phyloP scores from a whole-genome alignment of 2,329 filamentous ascomycete genomes.

The Fonsecaea monophora region DNA sequence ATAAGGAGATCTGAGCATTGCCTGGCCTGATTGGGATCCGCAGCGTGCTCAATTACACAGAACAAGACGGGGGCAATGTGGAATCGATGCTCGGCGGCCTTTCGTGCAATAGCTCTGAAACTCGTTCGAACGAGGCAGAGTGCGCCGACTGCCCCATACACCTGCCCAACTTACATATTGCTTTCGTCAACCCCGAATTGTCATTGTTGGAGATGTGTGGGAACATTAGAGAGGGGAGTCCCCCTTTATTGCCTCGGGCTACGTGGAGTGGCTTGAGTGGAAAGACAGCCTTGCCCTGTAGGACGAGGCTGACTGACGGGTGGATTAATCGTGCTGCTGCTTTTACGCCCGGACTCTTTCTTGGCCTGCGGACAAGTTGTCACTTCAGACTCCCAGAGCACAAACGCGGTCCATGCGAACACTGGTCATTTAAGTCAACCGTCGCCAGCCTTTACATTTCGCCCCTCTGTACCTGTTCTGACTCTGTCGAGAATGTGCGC shows the following conservation, averaged over 20 bases:
- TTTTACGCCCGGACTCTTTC: neutral
- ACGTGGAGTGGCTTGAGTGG: neutral
- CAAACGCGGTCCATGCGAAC: neutral
- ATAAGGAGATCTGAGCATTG: slow-evolving; percentile 13
- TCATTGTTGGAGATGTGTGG: neutral
- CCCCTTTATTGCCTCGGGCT: neutral
- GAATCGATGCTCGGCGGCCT: neutral
- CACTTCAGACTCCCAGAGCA: neutral
- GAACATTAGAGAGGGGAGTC: neutral
- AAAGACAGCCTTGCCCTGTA: neutral
- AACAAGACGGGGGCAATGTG: neutral
- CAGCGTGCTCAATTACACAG: neutral
- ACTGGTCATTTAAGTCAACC: neutral
- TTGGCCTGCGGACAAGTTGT: slow-evolving; percentile 9
- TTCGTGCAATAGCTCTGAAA: neutral
- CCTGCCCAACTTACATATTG: neutral
- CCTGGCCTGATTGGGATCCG: neutral
- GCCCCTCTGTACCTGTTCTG: neutral
- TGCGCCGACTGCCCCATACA: neutral
- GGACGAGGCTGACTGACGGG: neutral
- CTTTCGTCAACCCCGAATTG: neutral
- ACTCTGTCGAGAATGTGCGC: neutral
- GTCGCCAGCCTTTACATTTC: neutral
- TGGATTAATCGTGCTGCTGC: neutral
- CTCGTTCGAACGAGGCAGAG: neutral